Base-by-base conservation (phyloP, 2,329 filamentous ascomycete genomes). In the Herpomyces periplanetae region DNA sequence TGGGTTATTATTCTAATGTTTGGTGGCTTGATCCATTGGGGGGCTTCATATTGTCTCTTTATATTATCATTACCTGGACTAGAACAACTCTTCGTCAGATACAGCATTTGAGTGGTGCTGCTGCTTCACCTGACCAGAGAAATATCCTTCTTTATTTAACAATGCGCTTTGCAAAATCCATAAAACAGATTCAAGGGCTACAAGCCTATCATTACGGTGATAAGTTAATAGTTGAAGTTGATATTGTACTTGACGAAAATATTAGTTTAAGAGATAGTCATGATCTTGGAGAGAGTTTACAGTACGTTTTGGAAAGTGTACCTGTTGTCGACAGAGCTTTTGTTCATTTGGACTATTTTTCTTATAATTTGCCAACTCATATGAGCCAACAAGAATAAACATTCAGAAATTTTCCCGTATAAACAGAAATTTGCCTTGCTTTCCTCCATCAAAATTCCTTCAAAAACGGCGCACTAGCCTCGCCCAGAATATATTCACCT, bases 91-190 rank as follows among this genome's bases (percentile, higher is more conserved):
- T 51, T 16, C 53, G 62, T 25, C 68, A 84, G 32, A 69, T 80
- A 31, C 56, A 62, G 32, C 68, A 75, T 30, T 42, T 80, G 12
- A 65, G 61, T 0, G 68, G 68, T 8, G 64, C 64, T 28, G 63
- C 63, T 1, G 65, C 66, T 3, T 56, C 58, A 1, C 59, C 65
- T 0, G 65, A 75, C 28, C 61, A 80, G 41, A 51, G 71, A 12
- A 85, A 80, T 32, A 53, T 85, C 17, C 39, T 87, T 10, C 47
- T 87, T 1, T 88, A 88, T 39, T 50, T 85, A 28, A 80, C 71
- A 1, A 85, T 87, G 64, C 62, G 73, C 9, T 87, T 87, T 33
- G 71, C 71, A 17, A 68, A 64, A 27, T 63, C 64, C 6, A 84
- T 88, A 32, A 57, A 55, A 31, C 60, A 68, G 33, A 80, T 84